Percentiles rank a stretch among this genome's conserved stretches.
These are phyloP conservation scores for Suhomyces yuchorum DNA, from an alignment of 1,139 yeast genomes.

Conservation along the genomic window DNA sequence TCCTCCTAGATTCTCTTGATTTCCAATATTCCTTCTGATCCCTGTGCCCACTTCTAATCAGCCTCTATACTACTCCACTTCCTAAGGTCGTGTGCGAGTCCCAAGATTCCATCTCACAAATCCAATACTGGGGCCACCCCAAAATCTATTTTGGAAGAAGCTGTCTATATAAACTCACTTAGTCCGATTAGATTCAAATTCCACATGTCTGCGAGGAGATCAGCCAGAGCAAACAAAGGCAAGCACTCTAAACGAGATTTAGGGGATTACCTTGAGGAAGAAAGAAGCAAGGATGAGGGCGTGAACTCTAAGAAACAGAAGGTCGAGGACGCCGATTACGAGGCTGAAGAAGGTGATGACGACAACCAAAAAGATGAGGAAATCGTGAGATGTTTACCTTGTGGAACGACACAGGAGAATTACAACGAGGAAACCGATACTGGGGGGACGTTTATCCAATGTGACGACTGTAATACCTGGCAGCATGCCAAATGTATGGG, in stretches of 20 bases:
- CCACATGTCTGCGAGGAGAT: constrained; percentile 29
- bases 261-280: constrained; percentile 19
- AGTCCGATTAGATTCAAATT: not conserved
- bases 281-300: not conserved
- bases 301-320: constrained; percentile 1
- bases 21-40: too few species aligned
- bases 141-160: not conserved
- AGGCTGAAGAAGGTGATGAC: constrained; percentile 1
- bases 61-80: not conserved
- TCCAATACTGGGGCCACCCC: not conserved
- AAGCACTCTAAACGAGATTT: constrained; percentile 36
- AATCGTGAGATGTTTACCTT: constrained; percentile 63
- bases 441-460: constrained; percentile 71
- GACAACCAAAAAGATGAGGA: constrained; percentile 22
- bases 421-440: constrained; percentile 62
- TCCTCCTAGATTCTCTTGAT: too few species aligned
- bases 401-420: constrained; percentile 66
- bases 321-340: constrained; percentile 3
- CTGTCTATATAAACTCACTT: not conserved
- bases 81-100: not conserved
- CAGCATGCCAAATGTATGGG: constrained; percentile 81
- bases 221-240: constrained; percentile 45
- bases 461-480: constrained; percentile 81
- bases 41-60: too few species aligned
- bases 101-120: not conserved